Evolutionary conservation across 2,329 filamentous ascomycete genomes (phyloP).

Genomic region (Ceratocystis eucalypticola): DNA sequence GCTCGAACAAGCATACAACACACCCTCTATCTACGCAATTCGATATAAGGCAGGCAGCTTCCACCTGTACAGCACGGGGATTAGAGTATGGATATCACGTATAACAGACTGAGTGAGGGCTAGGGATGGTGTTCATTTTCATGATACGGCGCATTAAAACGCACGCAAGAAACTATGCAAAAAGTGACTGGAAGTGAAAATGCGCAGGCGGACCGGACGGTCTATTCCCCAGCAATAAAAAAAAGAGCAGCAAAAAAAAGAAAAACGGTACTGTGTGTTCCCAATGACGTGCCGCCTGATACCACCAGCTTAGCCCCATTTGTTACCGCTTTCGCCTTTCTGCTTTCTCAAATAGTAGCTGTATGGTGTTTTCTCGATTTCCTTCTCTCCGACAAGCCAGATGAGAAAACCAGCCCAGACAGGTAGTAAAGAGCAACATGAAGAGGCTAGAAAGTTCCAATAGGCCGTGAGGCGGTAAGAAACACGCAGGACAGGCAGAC

Average conservation of each 20-base stretch:
- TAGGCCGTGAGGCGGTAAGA: not conserved
- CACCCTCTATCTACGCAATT: no score
- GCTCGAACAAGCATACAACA: no score
- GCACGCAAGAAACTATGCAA: no score
- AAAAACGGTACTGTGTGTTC: constrained; percentile 1
- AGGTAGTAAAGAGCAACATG: not conserved
- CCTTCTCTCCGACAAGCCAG: not conserved
- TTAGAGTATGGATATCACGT: no score
- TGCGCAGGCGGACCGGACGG: no score
- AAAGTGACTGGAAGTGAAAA: no score
- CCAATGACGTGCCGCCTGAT: not conserved
- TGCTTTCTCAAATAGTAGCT: not conserved
- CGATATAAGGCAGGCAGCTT: no score
- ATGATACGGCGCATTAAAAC: no score
- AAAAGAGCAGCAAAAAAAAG: not conserved
- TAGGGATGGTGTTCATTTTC: no score
- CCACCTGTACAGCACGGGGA: no score
- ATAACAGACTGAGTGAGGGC: no score
- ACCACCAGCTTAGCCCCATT: not conserved
- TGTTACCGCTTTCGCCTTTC: not conserved
- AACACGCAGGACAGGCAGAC: not conserved
- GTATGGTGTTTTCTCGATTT: not conserved
- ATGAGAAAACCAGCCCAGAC: not conserved
- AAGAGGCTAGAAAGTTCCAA: not conserved
- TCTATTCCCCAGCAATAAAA: not conserved